Evolutionary conservation across 495 filamentous ascomycete species (phyloP), one percentile per base, ranked within the genome.

Genomic region (Lophium mytilinum): DNA sequence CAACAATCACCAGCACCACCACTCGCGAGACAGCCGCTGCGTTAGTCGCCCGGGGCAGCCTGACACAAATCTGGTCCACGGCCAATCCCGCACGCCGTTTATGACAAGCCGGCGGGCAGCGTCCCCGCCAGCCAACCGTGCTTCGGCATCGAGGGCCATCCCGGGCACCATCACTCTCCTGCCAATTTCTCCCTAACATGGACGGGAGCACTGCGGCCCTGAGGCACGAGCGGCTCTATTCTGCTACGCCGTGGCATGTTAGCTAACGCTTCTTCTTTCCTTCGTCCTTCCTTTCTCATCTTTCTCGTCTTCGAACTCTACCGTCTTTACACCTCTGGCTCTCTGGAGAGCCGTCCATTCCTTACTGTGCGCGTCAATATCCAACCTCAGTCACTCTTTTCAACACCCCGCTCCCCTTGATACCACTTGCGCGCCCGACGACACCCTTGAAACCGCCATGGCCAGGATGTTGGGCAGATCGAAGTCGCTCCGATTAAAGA

Each of bases 291-390:
- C 43, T 55, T 55, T 39, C 19, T 57, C 59, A 61, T 58, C 50
- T 58, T 52, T 52, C 53, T 19, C 52, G 57, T 30, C 24, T 30
- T 30, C 24, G 2, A 30, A 30, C 6, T 6, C 24, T 19, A 47
- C 52, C 53, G 57, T 68, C 48, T 62, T 57, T 61, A 46, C 54
- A 52, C 50, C 55, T 61, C 39, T 62, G 64, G 74, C 64, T 72
- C 73, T 78, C 73, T 71, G 74, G 76, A 77, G 78, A 72, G 72
- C 72, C 64, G 69, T 77, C 72, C 75, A 64, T 69, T 75, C 72
- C 43, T 74, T 78, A 69, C 36, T 52, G 37, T 46, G 19, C 21
- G n/a, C 52, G 17, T 49, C 56, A 21, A 21, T 52, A 34, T 34
- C 43, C 43, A 33, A 51, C 52, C 47, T 62, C 54, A 34, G 50